Evolutionary conservation across 352 stramenopile species (phyloP), one percentile per base, ranked within the genome.

Genomic region (Halophytophthora polymorphica): DNA sequence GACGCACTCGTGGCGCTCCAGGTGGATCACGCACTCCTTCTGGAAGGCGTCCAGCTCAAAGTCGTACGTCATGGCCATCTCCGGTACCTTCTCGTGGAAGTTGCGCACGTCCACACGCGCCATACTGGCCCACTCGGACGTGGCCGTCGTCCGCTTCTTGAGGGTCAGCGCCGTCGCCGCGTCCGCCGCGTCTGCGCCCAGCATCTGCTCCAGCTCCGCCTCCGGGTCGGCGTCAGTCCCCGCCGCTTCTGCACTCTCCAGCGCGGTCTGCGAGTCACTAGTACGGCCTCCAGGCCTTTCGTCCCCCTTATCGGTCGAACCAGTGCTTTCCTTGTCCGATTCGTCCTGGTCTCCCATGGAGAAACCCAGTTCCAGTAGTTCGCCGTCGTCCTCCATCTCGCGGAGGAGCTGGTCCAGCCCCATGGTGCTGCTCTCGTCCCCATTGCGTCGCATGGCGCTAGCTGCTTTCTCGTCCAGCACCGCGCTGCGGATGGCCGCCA

Each of bases 41-140:
- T 99, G 96, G 70, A 99, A 99, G 47, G 83, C 77, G 70, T 99
- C 96, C 18, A 99, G 78, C 56, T 91, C 81, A 40, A 94, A 94
- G 0, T 67, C 53, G 54, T 91, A 93, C 52, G 77, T 72, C 46
- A 93, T 90, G 15, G 84, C 84, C 71, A 90, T 88, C 14, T 90
- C 77, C 0, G 83, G 82, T 2, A 94, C 79, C 48, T 91, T 90
- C 0, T 83, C 71, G 46, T 89, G 76, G 55, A 94, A 94, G 42
- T 92, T 90, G 45, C 77, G 76, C 53, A 94, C 82, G 45, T 91
- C 77, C 0, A 88, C 74, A 25, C 65, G 67, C 13, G 65, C 72
- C 28, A 86, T 77, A 21, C 77, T 91, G 15, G 84, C 84, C 81
- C 81, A 94, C 36, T 94, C 77, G 2, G 71, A 81, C 5, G 64